Evolutionary conservation across 1,284 basidiomycete species (phyloP).

Genomic region (Cutaneotrichosporon arboriforme): DNA sequence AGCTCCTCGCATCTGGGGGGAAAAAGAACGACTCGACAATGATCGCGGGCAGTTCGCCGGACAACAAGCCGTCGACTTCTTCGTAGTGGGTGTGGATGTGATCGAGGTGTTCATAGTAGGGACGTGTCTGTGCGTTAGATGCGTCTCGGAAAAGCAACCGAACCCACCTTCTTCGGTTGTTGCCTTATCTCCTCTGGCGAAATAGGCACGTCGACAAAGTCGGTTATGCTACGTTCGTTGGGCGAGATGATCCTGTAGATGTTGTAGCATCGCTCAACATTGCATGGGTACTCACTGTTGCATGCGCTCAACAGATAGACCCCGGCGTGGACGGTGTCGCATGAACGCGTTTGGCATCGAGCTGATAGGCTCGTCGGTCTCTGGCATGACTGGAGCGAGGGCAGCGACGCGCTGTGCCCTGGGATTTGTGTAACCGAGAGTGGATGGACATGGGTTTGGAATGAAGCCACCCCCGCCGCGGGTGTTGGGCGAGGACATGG

Average conservation of each 20-base stretch:
- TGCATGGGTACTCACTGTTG: background rate
- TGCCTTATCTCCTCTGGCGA: constrained; percentile 34
- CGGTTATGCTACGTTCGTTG: constrained; percentile 24
- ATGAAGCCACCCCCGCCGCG: constrained; percentile 10
- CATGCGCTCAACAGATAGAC: constrained; percentile 12
- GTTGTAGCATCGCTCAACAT: background rate
- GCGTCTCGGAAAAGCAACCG: background rate
- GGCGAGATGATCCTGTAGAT: constrained; percentile 29
- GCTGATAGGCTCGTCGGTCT: background rate
- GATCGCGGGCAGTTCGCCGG: constrained; percentile 38
- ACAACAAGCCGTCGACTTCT: constrained; percentile 45
- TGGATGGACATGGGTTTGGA: background rate
- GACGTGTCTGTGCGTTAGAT: constrained; percentile 25
- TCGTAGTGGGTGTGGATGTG: constrained; percentile 35
- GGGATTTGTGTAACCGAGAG: constrained; percentile 13
- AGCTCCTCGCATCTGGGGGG: background rate
- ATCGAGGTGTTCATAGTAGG: constrained; percentile 41
- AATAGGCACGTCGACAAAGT: constrained; percentile 34
- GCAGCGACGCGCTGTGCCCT: constrained; percentile 1
- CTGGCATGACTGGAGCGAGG: background rate
- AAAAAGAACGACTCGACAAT: constrained; percentile 39
- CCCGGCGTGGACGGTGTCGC: constrained; percentile 12
- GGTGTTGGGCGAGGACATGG: constrained; percentile 10
- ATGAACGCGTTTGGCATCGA: constrained; percentile 1
- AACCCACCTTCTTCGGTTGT: constrained; percentile 37